These are phyloP conservation scores for Phyllosticta citriasiana DNA, from an alignment of 2,329 filamentous ascomycete species.

Conservation along the genomic window DNA sequence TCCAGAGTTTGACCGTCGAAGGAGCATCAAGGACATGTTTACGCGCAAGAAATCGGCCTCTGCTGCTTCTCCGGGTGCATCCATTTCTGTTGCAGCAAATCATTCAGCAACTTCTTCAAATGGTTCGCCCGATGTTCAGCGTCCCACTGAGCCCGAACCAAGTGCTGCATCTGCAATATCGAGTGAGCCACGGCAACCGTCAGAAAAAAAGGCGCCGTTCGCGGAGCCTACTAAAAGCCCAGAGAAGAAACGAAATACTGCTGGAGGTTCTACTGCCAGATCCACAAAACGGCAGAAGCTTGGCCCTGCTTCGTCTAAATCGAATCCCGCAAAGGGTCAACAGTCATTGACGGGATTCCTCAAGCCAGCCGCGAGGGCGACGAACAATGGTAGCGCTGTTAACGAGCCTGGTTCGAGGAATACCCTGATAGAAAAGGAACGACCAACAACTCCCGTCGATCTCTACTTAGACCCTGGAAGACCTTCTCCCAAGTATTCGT, in stretches of 20 bases:
- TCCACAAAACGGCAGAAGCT: constrained; percentile 8
- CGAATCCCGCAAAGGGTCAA: constrained; percentile 4
- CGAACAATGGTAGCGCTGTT: not conserved
- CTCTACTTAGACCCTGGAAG: not conserved
- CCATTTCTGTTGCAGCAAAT: not conserved
- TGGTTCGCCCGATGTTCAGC: not conserved
- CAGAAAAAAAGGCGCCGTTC: not conserved
- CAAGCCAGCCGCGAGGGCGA: not conserved
- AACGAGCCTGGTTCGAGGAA: not conserved
- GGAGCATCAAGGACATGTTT: constrained; percentile 92
- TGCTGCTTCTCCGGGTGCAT: not conserved
- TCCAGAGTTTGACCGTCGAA: constrained; percentile 75
- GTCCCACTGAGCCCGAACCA: not conserved
- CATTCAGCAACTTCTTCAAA: not conserved
- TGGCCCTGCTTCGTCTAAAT: not conserved
- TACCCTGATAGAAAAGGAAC: not conserved
- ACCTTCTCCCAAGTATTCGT: not conserved
- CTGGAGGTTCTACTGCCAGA: constrained; percentile 14
- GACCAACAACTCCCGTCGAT: not conserved
- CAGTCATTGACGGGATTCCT: constrained; percentile 10
- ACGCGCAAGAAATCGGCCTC: constrained; percentile 25
- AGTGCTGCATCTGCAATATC: not conserved
- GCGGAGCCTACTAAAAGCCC: not conserved
- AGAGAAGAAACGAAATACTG: constrained; percentile 20
- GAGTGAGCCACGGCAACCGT: not conserved